phyloP scores from a whole-genome alignment of 164 flowering plant species.

The Akebia trifoliata region DNA sequence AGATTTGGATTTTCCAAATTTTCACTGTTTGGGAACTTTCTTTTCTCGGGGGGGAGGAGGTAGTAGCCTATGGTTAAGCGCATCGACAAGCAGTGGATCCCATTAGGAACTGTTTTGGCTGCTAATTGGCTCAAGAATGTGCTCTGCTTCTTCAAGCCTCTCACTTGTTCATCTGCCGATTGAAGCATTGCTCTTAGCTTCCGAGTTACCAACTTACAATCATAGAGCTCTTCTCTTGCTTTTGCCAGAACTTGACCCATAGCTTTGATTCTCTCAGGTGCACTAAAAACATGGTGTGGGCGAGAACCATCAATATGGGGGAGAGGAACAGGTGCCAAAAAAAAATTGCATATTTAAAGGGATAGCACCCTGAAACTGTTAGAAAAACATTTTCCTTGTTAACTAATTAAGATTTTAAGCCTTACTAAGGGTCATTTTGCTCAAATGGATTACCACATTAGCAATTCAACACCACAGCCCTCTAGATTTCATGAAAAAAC shows the following conservation, averaged over 20 bases:
- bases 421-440: no score
- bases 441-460: no score
- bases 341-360: background rate
- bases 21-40: slow-evolving; percentile 82
- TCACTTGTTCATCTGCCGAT: slow-evolving; percentile 93
- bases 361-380: slow-evolving; percentile 4
- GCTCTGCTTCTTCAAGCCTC: slow-evolving; percentile 97
- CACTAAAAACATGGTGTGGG: slow-evolving; percentile 37
- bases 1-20: slow-evolving; percentile 86
- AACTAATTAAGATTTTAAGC: no score
- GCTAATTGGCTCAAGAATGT: slow-evolving; percentile 95
- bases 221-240: slow-evolving; percentile 76
- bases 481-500: no score
- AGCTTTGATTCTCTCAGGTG: slow-evolving; percentile 69
- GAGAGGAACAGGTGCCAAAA: slow-evolving; percentile 5
- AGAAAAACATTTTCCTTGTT: no score
- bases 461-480: no score
- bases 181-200: slow-evolving; percentile 98
- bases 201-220: slow-evolving; percentile 85
- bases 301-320: no score
- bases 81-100: slow-evolving; percentile 92
- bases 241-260: slow-evolving; percentile 92
- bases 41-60: slow-evolving; percentile 78
- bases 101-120: slow-evolving; percentile 95
- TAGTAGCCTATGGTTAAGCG: slow-evolving; percentile 90